These are phyloP conservation scores for Pseudogymnoascus sp. DNA, from an alignment of 2,329 filamentous ascomycete species.

Conservation along the genomic window DNA sequence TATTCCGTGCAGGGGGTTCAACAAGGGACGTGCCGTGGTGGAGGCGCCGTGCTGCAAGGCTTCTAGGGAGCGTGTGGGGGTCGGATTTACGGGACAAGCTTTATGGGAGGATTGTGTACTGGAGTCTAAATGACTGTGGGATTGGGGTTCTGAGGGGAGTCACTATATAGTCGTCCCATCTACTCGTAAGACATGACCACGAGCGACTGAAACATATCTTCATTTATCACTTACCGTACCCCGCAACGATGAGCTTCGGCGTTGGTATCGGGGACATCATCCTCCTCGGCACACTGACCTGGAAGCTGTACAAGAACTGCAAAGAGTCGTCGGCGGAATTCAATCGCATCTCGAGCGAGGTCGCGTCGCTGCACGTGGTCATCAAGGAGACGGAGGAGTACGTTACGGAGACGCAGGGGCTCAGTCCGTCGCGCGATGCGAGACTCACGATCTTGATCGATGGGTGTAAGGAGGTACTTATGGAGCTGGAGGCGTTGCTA, in stretches of 20 bases:
- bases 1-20: background rate
- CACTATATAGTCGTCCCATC: background rate
- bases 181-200: background rate
- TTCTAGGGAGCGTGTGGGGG: background rate
- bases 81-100: background rate
- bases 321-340: conserved; percentile 26
- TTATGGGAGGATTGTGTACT: background rate
- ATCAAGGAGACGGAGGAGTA: conserved; percentile 25
- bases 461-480: conserved; percentile 18
- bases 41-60: background rate
- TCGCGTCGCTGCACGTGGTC: conserved; percentile 24
- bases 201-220: background rate
- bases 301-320: conserved; percentile 24
- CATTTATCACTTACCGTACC: background rate
- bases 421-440: conserved; percentile 19
- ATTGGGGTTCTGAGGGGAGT: background rate
- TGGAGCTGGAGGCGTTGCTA: conserved; percentile 22
- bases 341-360: conserved; percentile 21
- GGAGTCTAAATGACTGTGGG: background rate
- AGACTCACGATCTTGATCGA: conserved; percentile 19
- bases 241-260: background rate
- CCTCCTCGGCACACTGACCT: conserved; percentile 12
- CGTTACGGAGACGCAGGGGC: conserved; percentile 17
- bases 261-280: conserved; percentile 12
- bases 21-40: background rate